Percentiles rank a stretch among this genome's conserved stretches.
Evolutionary conservation across 2,329 filamentous ascomycete species (phyloP).

Genomic region (Monilinia fructigena): DNA sequence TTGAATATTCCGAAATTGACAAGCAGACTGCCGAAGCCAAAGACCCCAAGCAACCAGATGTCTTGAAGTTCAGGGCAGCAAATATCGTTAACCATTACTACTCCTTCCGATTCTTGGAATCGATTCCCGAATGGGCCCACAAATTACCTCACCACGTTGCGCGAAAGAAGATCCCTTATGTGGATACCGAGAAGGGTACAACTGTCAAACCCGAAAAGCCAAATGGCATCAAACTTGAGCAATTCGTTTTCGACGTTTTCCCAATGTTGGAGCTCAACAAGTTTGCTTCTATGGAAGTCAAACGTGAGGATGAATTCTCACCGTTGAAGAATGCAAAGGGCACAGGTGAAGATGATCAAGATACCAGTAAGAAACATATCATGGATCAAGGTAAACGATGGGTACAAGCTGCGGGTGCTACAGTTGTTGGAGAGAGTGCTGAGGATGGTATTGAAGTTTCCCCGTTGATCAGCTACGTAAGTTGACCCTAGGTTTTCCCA

Average conservation of each 20-base stretch:
- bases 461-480: slow-evolving; percentile 91
- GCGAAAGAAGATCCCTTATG: slow-evolving; percentile 94
- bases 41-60: slow-evolving; percentile 73
- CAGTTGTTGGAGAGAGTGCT: slow-evolving; percentile 62
- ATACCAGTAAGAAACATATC: slow-evolving; percentile 89
- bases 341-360: slow-evolving; percentile 87
- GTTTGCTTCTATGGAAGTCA: slow-evolving; percentile 95
- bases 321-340: slow-evolving; percentile 88
- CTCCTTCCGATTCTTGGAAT: slow-evolving; percentile 87
- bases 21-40: slow-evolving; percentile 81
- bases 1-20: slow-evolving; percentile 98
- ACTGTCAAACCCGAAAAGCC: slow-evolving; percentile 88
- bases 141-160: slow-evolving; percentile 93
- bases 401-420: slow-evolving; percentile 75
- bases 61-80: slow-evolving; percentile 94
- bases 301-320: slow-evolving; percentile 96
- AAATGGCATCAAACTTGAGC: slow-evolving; percentile 98
- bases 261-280: slow-evolving; percentile 80
- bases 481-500: slow-evolving; percentile 43
- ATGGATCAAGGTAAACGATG: slow-evolving; percentile 87
- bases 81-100: slow-evolving; percentile 99
- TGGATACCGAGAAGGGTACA: slow-evolving; percentile 73
- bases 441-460: slow-evolving; percentile 81
- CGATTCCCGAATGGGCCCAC: slow-evolving; percentile 81
- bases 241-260: slow-evolving; percentile 99